Evolutionary conservation across 176 grass and related monocot genomes (phyloP), one percentile per base, ranked within the genome.

Genomic region (Rhynchospora breviuscula): DNA sequence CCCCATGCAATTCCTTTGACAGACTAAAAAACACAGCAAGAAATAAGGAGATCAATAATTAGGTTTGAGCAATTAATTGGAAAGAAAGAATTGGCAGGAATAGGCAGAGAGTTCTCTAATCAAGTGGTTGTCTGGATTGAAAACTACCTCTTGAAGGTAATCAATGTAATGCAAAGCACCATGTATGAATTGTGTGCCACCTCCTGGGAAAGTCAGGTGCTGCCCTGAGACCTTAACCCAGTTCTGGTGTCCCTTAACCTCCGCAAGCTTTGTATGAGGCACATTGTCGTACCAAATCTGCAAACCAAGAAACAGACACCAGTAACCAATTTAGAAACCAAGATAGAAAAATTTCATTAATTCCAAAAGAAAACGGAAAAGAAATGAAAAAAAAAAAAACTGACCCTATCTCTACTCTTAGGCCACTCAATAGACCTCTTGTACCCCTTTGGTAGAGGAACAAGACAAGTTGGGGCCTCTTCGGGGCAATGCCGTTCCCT

Each of bases 111-210:
- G n/a, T 77, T 77, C 47, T n/a, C 23, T 5, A 44, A 7, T 77
- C 49, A 54, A 8, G n/a, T 76, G 4, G 71, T 76, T 22, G 71
- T 44, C 5, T 81, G 47, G 35, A 45, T 59, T 29, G 5, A 72
- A 9, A 17, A 57, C 40, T 73, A 89, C 92, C 85, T 92, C 83
- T 82, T 95, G 96, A 4, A 95, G 90, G 88, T 95, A 98, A 64
- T 98, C 96, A 80, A 98, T 95, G 86, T 98, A 98, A 83, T 98
- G 96, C n/a, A 95, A 84, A 10, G 96, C 96, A 77, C 96, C 96
- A 17, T 93, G 96, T 85, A 98, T 95, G 96, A 98, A 98, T 60
- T 98, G 96, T 29, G 96, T 95, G 84, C 96, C 96, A 59, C 96
- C 96, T 64, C 96, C 96, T 13, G 96, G 96, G 85, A 98, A 98